These are phyloP conservation scores for Colletotrichum siamense DNA, from an alignment of 2,329 filamentous ascomycete species.

Conservation along the genomic window DNA sequence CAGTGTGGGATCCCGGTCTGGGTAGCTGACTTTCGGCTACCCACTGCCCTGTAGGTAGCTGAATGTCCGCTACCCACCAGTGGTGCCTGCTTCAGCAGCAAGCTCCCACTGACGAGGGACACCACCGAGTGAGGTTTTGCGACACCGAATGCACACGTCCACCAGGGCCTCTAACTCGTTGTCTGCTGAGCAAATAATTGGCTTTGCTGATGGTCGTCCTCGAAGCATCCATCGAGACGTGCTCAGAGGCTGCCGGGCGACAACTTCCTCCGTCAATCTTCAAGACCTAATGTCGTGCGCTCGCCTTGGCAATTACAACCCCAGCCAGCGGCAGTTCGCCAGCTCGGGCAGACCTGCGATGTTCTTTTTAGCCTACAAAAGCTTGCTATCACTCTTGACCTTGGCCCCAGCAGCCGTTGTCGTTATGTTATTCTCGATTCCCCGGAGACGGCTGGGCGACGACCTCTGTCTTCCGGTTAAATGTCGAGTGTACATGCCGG, in stretches of 20 bases:
- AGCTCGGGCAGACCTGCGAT: background rate
- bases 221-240: no score
- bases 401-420: no score
- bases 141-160: no score
- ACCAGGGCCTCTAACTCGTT: background rate
- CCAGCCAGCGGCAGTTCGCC: rapidly evolving
- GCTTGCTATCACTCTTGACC: rapidly evolving
- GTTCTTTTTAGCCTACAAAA: rapidly evolving
- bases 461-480: no score
- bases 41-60: background rate
- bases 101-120: no score
- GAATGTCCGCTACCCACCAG: background rate
- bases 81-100: no score
- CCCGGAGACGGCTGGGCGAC: no score
- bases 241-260: background rate
- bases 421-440: no score
- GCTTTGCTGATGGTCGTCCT: no score
- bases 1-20: background rate
- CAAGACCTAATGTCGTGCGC: background rate
- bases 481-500: no score
- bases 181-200: background rate
- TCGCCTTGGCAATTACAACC: rapidly evolving
- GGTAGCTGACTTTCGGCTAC: background rate
- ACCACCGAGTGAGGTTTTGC: no score
- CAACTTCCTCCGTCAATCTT: background rate